These are phyloP conservation scores for Lathyrus aphaca DNA, from an alignment of 306 rosid species.

Conservation along the genomic window DNA sequence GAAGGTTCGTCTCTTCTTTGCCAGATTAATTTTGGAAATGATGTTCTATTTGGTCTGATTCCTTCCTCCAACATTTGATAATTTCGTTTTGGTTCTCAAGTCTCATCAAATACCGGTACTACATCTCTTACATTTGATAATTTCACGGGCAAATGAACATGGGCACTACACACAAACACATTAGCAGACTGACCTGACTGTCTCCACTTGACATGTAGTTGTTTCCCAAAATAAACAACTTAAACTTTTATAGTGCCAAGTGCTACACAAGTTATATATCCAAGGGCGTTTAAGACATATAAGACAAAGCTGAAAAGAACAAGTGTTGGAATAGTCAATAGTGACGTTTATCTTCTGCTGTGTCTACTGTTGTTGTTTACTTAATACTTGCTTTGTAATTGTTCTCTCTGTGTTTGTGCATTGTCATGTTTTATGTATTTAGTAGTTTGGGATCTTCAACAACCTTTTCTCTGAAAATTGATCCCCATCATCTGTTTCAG, in stretches of 20 bases:
- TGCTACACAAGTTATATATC: not conserved
- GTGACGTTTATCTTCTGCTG: not conserved
- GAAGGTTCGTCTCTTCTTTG: conserved; percentile 53
- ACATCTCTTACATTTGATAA: conserved; percentile 50
- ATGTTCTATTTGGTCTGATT: conserved; percentile 60
- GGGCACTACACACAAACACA: conserved; percentile 68
- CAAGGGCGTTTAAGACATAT: not conserved
- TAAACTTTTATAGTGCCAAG: conserved; percentile 25
- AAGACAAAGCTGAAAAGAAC: conserved; percentile 55
- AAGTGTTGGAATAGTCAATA: conserved; percentile 7
- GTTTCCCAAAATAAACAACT: conserved; percentile 47
- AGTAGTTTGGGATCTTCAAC: not conserved
- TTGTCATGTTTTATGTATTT: not conserved
- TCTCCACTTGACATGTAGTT: conserved; percentile 52
- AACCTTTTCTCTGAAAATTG: not conserved
- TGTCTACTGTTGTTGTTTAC: not conserved
- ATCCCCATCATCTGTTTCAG: not conserved
- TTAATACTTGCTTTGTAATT: not conserved
- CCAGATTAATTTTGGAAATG: conserved; percentile 61
- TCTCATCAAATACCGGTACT: conserved; percentile 62
- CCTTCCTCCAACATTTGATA: conserved; percentile 63
- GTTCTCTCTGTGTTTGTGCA: not conserved
- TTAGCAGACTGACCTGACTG: conserved; percentile 67
- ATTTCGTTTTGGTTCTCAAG: conserved; percentile 43
- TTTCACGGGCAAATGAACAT: conserved; percentile 54